phyloP scores from a whole-genome alignment of 2,329 filamentous ascomycete genomes.

The Stemphylium beticola region DNA sequence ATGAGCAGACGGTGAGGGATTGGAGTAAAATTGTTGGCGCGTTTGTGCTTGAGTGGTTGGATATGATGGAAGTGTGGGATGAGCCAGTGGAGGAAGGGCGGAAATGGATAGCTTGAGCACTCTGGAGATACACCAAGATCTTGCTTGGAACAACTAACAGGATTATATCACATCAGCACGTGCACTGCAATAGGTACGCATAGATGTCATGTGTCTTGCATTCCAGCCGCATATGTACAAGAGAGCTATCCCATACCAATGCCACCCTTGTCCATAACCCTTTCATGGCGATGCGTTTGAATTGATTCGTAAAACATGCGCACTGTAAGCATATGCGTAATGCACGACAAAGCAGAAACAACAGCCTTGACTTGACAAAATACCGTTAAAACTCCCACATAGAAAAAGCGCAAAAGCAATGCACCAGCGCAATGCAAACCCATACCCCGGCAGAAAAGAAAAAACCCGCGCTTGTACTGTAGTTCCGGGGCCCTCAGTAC shows the following conservation, averaged over 20 bases:
- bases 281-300: constrained; percentile 18
- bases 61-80: constrained; percentile 64
- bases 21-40: constrained; percentile 85
- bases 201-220: constrained; percentile 9
- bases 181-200: too few relatives aligned
- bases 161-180: too few relatives aligned
- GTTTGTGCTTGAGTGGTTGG: constrained; percentile 92
- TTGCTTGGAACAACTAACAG: too few relatives aligned
- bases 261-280: constrained; percentile 6
- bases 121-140: background rate
- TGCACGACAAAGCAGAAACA: constrained; percentile 17
- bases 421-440: constrained; percentile 44
- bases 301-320: constrained; percentile 1
- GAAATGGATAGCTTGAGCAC: background rate
- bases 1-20: constrained; percentile 79
- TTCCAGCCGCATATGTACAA: constrained; percentile 18
- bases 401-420: constrained; percentile 35
- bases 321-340: constrained; percentile 3
- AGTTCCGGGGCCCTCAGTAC: constrained; percentile 11
- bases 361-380: constrained; percentile 12
- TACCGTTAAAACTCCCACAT: constrained; percentile 13
- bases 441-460: constrained; percentile 23
- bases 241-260: constrained; percentile 13
- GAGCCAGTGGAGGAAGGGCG: constrained; percentile 14
- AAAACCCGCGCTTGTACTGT: constrained; percentile 21